Percentiles rank a stretch among this genome's conserved stretches.
phyloP scores from a whole-genome alignment of 2,329 filamentous ascomycete species.

The Ophiostoma quercus region DNA sequence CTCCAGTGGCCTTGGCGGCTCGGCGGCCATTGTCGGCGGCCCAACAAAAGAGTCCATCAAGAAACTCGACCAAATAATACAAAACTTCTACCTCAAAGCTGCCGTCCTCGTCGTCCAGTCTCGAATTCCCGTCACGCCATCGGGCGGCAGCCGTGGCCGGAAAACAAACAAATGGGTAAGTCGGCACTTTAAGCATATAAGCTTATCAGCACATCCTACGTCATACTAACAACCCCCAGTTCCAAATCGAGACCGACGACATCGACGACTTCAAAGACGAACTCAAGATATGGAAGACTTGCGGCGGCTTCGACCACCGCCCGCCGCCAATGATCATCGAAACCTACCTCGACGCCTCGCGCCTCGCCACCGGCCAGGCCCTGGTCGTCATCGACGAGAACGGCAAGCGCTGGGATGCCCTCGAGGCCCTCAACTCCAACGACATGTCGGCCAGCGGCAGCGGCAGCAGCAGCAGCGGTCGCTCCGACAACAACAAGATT shows the following conservation, averaged over 20 bases:
- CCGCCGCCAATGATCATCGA: slow-evolving; percentile 86
- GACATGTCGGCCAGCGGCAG: slow-evolving; percentile 48
- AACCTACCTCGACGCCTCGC: slow-evolving; percentile 75
- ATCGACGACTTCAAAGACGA: slow-evolving; percentile 82
- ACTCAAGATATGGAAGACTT: slow-evolving; percentile 73
- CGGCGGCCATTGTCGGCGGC: slow-evolving; percentile 36
- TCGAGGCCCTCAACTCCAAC: slow-evolving; percentile 69
- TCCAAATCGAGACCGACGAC: slow-evolving; percentile 90
- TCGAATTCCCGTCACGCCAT: slow-evolving; percentile 63
- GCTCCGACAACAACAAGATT: slow-evolving; percentile 29
- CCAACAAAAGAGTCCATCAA: slow-evolving; percentile 62
- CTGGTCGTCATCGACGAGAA: slow-evolving; percentile 82
- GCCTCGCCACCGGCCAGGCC: slow-evolving; percentile 76
- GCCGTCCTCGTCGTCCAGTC: slow-evolving; percentile 79
- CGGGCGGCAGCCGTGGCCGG: slow-evolving; percentile 46
- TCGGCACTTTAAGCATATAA: neutral
- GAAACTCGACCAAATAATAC: slow-evolving; percentile 90
- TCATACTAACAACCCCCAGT: slow-evolving; percentile 49
- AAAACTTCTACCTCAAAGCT: slow-evolving; percentile 91
- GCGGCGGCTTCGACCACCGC: slow-evolving; percentile 68
- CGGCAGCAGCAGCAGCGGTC: slow-evolving; percentile 29
- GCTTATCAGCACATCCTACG: slow-evolving; percentile 1
- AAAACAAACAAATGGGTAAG: slow-evolving; percentile 84
- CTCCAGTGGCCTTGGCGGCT: slow-evolving; percentile 41
- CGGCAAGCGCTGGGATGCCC: slow-evolving; percentile 88